Conservation (phyloP, 2,329 filamentous ascomycete genomes). For the Cladosporium sp. region DNA sequence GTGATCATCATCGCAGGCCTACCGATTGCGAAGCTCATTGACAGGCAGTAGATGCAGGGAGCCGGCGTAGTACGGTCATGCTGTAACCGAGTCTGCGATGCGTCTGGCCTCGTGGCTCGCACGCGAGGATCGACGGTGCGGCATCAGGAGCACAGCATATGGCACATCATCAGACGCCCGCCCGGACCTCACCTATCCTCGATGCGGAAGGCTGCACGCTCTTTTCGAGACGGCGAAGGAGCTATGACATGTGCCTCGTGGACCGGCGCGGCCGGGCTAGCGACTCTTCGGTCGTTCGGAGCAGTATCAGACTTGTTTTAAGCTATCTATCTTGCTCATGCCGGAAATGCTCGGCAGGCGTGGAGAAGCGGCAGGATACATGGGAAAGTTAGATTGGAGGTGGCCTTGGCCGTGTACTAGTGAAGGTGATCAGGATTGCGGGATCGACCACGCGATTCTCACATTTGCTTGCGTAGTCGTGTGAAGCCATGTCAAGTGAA, state of each 20-base stretch:
- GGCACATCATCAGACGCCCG: not conserved
- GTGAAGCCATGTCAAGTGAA: not conserved
- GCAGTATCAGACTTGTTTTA: slow-evolving; percentile 6
- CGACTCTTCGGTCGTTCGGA: not conserved
- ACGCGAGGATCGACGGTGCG: slow-evolving; percentile 13
- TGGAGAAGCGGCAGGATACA: not conserved
- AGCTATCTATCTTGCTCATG: not conserved
- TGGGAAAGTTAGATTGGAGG: too few relatives aligned
- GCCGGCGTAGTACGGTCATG: not conserved
- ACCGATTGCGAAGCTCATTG: not conserved
- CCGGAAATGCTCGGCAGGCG: slow-evolving; percentile 4
- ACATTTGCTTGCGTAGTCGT: not conserved
- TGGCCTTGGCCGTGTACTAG: too few relatives aligned
- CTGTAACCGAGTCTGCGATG: not conserved
- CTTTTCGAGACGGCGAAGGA: not conserved
- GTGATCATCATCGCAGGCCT: too few relatives aligned
- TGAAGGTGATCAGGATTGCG: too few relatives aligned
- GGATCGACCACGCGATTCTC: too few relatives aligned
- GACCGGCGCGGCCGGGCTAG: slow-evolving; percentile 2
- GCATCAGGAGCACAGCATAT: slow-evolving; percentile 4
- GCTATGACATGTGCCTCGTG: not conserved
- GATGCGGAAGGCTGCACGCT: not conserved
- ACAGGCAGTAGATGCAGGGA: not conserved
- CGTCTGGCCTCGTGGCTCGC: slow-evolving; percentile 8
- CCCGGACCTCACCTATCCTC: slow-evolving; percentile 4